Evolutionary conservation across 208 protist genomes (phyloP).

Genomic region (Leishmania aethiopica): DNA sequence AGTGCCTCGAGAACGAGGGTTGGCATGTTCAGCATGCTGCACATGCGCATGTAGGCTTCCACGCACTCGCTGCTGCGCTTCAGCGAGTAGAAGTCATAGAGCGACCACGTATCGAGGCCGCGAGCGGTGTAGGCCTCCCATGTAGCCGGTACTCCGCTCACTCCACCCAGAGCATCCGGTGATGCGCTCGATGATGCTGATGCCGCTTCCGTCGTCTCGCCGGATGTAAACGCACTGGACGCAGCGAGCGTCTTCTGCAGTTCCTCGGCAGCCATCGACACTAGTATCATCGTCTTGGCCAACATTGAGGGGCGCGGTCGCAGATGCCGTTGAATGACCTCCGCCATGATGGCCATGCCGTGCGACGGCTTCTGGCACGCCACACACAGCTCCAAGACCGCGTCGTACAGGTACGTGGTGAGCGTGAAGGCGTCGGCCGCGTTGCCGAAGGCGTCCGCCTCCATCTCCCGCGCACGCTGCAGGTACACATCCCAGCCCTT

Average conservation of each 20-base stretch:
- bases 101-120: slow-evolving; percentile 83
- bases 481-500: slow-evolving; percentile 83
- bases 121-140: slow-evolving; percentile 30
- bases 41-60: slow-evolving; percentile 82
- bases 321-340: slow-evolving; percentile 75
- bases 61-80: slow-evolving; percentile 51
- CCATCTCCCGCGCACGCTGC: slow-evolving; percentile 76
- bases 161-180: slow-evolving; percentile 4
- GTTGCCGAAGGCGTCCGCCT: slow-evolving; percentile 39
- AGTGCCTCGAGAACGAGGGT: slow-evolving; percentile 69
- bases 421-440: slow-evolving; percentile 50
- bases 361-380: slow-evolving; percentile 52
- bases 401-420: slow-evolving; percentile 82
- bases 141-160: neutral
- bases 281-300: slow-evolving; percentile 69
- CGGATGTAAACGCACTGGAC: neutral
- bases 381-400: slow-evolving; percentile 81
- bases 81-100: slow-evolving; percentile 90
- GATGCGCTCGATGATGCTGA: neutral
- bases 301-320: slow-evolving; percentile 75
- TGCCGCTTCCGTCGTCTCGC: neutral
- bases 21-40: slow-evolving; percentile 55
- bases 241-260: slow-evolving; percentile 9
- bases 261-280: slow-evolving; percentile 60
- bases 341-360: slow-evolving; percentile 63